These are phyloP conservation scores for Massariosphaeria phaeospora DNA, from an alignment of 495 filamentous ascomycete genomes.

Conservation along the genomic window DNA sequence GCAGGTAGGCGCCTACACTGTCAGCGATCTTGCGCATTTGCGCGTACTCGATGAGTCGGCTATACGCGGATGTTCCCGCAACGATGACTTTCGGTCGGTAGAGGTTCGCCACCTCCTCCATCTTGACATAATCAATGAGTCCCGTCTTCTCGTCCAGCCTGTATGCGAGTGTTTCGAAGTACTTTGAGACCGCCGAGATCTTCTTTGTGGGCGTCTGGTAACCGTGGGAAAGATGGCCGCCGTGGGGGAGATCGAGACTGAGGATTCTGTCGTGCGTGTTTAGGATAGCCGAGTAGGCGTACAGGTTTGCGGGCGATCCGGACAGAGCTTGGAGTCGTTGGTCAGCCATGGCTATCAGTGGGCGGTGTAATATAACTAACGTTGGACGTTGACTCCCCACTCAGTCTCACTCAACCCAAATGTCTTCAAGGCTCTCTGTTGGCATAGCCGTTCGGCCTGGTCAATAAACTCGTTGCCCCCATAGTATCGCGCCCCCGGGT, in stretches of 20 bases:
- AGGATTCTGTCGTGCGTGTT: conserved; percentile 92
- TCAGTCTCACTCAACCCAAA: conserved; percentile 77
- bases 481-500: conserved; percentile 94
- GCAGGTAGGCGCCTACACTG: conserved; percentile 86
- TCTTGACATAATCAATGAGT: conserved; percentile 92
- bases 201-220: conserved; percentile 98
- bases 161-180: conserved; percentile 97
- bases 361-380: conserved; percentile 47
- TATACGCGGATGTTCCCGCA: conserved; percentile 97
- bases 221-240: conserved; percentile 93
- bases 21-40: conserved; percentile 97
- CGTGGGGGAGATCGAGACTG: conserved; percentile 94
- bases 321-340: conserved; percentile 67
- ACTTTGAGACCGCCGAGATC: conserved; percentile 96
- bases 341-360: conserved; percentile 25
- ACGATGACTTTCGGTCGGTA: conserved; percentile 96
- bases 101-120: conserved; percentile 86
- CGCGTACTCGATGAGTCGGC: conserved; percentile 93
- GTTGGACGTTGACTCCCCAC: conserved; percentile 98
- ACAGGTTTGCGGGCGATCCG: conserved; percentile 91
- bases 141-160: conserved; percentile 86
- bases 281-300: conserved; percentile 89
- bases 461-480: conserved; percentile 97
- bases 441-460: conserved; percentile 80
- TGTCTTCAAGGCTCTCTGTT: conserved; percentile 78